phyloP scores from a whole-genome alignment of 176 grass and related monocot genomes.

The Carex myosuroides region DNA sequence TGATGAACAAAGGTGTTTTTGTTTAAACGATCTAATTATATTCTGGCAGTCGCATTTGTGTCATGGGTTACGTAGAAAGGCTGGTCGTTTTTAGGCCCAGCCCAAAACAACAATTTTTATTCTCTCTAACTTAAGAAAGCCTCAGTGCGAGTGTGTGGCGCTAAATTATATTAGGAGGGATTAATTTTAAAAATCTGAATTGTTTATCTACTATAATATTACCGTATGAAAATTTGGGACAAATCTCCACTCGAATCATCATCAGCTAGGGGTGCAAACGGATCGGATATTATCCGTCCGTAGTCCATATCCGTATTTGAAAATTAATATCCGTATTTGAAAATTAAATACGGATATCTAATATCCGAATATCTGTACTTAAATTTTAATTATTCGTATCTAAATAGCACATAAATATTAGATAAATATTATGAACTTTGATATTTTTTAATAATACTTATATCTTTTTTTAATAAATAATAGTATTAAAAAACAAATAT shows the following conservation, averaged over 20 bases:
- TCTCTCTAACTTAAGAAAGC: neutral
- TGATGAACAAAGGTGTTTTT: neutral
- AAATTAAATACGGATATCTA: no score
- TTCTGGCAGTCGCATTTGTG: neutral
- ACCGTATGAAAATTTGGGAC: neutral
- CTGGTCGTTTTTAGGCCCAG: neutral
- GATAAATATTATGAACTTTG: no score
- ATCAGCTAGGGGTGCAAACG: no score
- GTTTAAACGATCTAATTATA: neutral
- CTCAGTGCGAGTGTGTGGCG: neutral
- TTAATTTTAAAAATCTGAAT: neutral
- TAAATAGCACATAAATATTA: no score
- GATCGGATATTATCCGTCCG: no score
- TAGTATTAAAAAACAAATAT: no score
- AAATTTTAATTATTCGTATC: no score
- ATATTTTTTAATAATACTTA: no score
- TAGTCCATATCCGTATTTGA: no score
- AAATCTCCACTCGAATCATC: neutral
- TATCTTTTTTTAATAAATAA: no score
- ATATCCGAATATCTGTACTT: no score
- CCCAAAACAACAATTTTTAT: neutral
- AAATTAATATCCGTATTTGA: no score
- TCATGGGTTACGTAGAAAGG: neutral
- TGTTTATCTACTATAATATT: neutral
- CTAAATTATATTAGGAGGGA: neutral